phyloP scores from a whole-genome alignment of 2,329 filamentous ascomycete species.

The Diplocarpon rosae region DNA sequence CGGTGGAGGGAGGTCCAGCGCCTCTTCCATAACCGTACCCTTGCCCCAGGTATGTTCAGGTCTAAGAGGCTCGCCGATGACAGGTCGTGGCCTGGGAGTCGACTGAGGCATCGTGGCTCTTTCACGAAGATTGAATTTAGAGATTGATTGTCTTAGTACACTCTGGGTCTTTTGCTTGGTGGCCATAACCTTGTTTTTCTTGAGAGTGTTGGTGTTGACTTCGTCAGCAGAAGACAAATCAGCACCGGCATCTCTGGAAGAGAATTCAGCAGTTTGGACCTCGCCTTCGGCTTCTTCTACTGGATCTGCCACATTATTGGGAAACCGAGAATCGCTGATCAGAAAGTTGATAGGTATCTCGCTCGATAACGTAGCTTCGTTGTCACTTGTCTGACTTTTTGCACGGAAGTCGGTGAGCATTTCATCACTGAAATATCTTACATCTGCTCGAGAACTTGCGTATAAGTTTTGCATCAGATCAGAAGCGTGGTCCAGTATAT shows the following conservation, averaged over 20 bases:
- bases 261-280: neutral
- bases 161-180: neutral
- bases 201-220: neutral
- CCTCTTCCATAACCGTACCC: neutral
- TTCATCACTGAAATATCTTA: neutral
- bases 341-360: too few species aligned
- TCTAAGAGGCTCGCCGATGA: neutral
- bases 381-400: too few species aligned
- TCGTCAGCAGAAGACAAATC: too few species aligned
- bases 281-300: neutral
- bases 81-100: neutral
- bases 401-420: too few species aligned
- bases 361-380: too few species aligned
- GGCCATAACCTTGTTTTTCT: neutral
- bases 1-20: neutral
- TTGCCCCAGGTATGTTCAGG: neutral
- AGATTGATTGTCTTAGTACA: neutral
- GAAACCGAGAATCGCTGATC: too few species aligned
- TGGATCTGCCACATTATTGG: neutral
- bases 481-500: neutral
- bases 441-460: neutral
- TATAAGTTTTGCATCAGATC: neutral
- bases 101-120: neutral
- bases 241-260: too few species aligned
- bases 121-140: slow-evolving; percentile 2